Conservation (phyloP, 2,329 filamentous ascomycete species). For the Aspergillus novofumigatus region DNA sequence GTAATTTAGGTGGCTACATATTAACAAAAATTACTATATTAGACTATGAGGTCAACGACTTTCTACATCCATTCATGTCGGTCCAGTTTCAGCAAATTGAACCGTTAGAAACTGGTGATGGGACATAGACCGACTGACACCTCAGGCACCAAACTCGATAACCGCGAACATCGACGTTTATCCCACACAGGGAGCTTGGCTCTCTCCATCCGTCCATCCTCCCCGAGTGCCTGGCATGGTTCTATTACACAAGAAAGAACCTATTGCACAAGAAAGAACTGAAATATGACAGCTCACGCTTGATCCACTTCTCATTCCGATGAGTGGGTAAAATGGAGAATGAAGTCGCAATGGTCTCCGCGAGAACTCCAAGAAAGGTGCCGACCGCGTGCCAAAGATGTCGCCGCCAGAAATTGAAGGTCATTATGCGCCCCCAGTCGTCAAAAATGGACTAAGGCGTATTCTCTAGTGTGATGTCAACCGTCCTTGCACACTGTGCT, state of each 20-base stretch:
- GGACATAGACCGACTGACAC: not conserved
- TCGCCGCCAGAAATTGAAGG: slow-evolving; percentile 26
- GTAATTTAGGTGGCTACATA: too few species aligned
- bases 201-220: too few species aligned
- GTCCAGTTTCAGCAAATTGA: not conserved
- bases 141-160: not conserved
- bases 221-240: not conserved
- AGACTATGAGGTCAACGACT: too few species aligned
- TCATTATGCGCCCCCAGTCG: not conserved
- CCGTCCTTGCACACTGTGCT: slow-evolving; percentile 31
- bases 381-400: slow-evolving; percentile 23
- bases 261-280: not conserved
- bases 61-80: not conserved
- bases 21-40: too few species aligned
- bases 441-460: not conserved
- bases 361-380: slow-evolving; percentile 6
- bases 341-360: not conserved
- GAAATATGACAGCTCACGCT: not conserved
- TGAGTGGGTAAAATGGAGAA: not conserved
- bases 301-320: not conserved
- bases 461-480: slow-evolving; percentile 23
- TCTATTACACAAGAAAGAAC: not conserved
- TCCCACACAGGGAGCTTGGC: not conserved
- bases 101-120: not conserved
- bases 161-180: not conserved